Evolutionary conservation across 2,329 filamentous ascomycete species (phyloP), one percentile per base, ranked within the genome.

Genomic region (Talaromyces sp.): DNA sequence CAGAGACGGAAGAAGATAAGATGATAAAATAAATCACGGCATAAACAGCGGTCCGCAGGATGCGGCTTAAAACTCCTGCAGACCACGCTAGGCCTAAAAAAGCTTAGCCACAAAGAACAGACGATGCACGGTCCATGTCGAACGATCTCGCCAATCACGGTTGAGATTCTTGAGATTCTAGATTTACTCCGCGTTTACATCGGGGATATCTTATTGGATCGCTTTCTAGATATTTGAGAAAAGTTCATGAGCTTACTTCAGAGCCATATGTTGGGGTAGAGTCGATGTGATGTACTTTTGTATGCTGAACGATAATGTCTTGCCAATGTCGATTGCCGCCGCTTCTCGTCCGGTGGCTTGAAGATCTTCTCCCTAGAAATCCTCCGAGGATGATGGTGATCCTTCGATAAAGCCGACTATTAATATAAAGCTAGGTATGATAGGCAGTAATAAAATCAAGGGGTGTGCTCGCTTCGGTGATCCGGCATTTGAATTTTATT

Each of bases 11-110:
- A 9, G 13, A 39, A 31, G 35, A n/a, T 52, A 33, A 52, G 33
- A 56, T 39, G 52, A 56, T n/a, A 35, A 25, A 56, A 56, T 37
- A 54, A 54, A 52, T 25, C 52, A 37, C 37, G 33, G 52, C 19
- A 56, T 56, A 56, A 56, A 56, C 33, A 56, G 52, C 52, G 33
- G 52, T 25, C 52, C 52, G 52, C 19, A 61, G 61, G 50, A 68
- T 77, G 76, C 72, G 76, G 76, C 76, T 78, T 74, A 75, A 76
- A 76, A 78, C 39, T 27, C 61, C 68, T 69, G 69, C 69, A 73
- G 69, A 60, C 13, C 0, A 3, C 63, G 56, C 71, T 70, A 71
- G 68, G 19, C 70, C 65, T 0, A 0, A 68, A 52, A 0, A 0
- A 67, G 72, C 19, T 41, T 78, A 77, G 75, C 10, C 41, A 1